Conservation (phyloP, 352 stramenopile genomes). For the Phytophthora uliginosa region DNA sequence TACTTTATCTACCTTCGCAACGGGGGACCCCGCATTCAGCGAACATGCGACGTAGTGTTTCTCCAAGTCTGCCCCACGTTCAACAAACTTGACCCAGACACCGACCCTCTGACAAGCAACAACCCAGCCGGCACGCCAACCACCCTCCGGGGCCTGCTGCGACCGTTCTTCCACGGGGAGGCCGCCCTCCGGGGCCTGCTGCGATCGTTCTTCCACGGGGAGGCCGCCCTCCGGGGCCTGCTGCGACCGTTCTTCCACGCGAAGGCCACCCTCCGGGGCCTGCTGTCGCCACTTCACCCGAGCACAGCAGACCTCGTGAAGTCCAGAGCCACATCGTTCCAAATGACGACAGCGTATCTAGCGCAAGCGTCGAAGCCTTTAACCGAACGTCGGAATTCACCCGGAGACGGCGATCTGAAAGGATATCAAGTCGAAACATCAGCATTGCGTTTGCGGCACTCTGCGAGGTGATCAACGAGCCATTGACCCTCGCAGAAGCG, state of each 20-base stretch:
- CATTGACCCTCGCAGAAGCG: background rate
- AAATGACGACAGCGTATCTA: background rate
- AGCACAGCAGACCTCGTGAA: background rate
- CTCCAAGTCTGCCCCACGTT: no score
- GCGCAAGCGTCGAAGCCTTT: no score
- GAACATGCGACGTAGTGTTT: background rate
- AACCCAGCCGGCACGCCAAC: no score
- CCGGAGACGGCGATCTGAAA: background rate
- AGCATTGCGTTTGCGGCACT: background rate
- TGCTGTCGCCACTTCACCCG: background rate
- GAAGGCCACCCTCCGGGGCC: no score
- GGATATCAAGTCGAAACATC: slow-evolving; percentile 9
- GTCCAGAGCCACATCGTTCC: background rate
- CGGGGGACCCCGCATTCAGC: background rate
- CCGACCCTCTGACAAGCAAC: no score
- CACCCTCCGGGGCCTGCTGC: no score
- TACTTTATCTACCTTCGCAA: slow-evolving; percentile 8
- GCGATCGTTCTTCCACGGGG: no score
- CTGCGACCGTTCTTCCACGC: no score
- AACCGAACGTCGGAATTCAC: background rate
- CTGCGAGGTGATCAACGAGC: slow-evolving; percentile 1
- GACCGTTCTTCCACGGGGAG: no score
- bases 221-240: no score
- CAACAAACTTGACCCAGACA: no score
- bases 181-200: no score